Evolutionary conservation across 202 grass and related monocot genomes (phyloP), one percentile per base, ranked within the genome.

Genomic region (Elaeis oleifera): DNA sequence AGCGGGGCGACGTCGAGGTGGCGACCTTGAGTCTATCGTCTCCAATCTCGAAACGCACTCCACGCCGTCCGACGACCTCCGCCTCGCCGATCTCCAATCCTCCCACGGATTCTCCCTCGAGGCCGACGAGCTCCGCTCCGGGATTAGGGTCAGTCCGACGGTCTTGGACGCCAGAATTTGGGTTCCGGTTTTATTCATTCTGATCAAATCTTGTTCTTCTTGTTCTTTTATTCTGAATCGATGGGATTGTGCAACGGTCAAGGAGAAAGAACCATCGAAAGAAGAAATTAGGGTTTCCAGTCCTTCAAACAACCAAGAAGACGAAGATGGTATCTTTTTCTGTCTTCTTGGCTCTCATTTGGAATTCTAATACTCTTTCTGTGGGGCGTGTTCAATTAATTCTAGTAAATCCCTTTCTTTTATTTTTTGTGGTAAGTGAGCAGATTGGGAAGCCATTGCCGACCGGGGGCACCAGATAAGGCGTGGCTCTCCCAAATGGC

Each of bases 401-500:
- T 44, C 9, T 44, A 44, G 9, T 2, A 11, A 44, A 1, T 44
- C 36, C 9, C 36, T 2, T 13, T 29, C 6, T 6, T 29, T 5
- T 29, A 4, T 29, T 29, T 29, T 44, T 2, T 9, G 36, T 2
- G 36, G 70, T 54, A 22, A 69, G 58, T 21, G 48, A 67, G 66
- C 77, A 97, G 92, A 91, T 68, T 97, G 92, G 92, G 92, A 97
- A 57, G 71, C 68, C 67, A 67, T 91, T 70, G 84, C 82, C 29
- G 90, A 96, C 18, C 68, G 84, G 11, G 80, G 5, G 76, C 60
- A 44, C 56, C 32, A 23, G 76, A 85, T 15, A 67, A 70, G 20
- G 68, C 76, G 2, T 54, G 87, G 44, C 70, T 62, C 69, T 26
- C 81, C 92, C 59, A 96, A 74, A 77, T 80, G 91, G 77, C 88